Evolutionary conservation across 768 basidiomycete genomes (phyloP), one percentile per base, ranked within the genome.

Genomic region (Tulasnella sp.): DNA sequence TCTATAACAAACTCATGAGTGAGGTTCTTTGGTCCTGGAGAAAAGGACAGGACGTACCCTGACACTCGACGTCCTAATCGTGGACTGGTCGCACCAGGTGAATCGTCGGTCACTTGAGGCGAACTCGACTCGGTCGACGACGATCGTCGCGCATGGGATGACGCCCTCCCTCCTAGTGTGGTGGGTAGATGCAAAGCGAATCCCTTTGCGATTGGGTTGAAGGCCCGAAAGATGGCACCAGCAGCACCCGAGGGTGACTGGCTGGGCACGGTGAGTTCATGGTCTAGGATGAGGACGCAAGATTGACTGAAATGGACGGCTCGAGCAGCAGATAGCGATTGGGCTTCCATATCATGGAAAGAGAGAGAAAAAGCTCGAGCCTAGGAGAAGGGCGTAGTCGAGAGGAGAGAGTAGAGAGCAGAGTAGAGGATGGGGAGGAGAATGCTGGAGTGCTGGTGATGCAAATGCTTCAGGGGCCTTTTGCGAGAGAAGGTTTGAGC

Each of bases 251-350:
- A 39, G 22, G 22, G 29, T 9, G 34, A 37, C 3, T 14, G 29
- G 25, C 49, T 49, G 19, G 72, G 29, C 4, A 49, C 14, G 19
- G 49, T 29, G n/a, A 42, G 39, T 34, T 73, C 39, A 42, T 73
- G 39, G 72, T 73, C 72, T 29, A 52, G 72, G 49, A 73, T 73
- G 25, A 73, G 72, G 52, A 73, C 52, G 52, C 72, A 73, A 42
- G 49, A 45, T 54, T 40, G 39, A 73, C 36, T 49, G 25, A 73
- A 73, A n/a, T 52, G 72, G 2, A 73, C 72, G 15, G 34, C 40
- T 49, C 72, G 72, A 39, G 31, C 67, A 68, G 67, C 67, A 39
- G 38, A 14, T 14, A 14, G 14, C 49, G 49, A 68, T 34, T 34
- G 34, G 67, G 31, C 29, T 4, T 68, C 67, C 67, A 68, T 68